Evolutionary conservation across 148 eudicot genomes (phyloP), one percentile per base, ranked within the genome.

Genomic region (Fallopia convolvulus): DNA sequence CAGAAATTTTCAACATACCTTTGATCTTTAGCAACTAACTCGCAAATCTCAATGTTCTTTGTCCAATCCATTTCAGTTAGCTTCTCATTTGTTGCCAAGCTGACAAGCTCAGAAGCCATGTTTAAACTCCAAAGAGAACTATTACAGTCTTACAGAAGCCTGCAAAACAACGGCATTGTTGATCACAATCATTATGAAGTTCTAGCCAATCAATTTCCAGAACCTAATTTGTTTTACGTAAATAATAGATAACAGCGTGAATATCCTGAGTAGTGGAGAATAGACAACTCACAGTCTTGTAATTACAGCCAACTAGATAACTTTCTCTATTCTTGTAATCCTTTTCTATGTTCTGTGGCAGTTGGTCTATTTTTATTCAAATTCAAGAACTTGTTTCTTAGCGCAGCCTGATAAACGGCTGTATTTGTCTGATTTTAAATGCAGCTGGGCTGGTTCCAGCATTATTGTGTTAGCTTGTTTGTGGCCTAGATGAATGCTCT

Each of bases 1-100:
- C 23, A 53, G 32, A 75, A 58, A 73, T 36, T 33, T 33, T 65
- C 60, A 74, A 49, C 42, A 70, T 86, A 93, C 99, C 91, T 88
- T 75, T 87, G 89, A 83, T 95, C 97, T 61, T 70, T 82, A 50
- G 94, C 92, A 68, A 90, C 99, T 71, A 88, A 72, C 83, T 95
- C 99, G 85, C 99, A 95, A 68, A 92, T 92, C 81, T 92, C 91
- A 63, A 95, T 95, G 88, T 86, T 88, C 78, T 88, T 92, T 39
- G 90, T 81, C 99, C 99, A 95, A 76, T 95, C 92, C 84, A 90
- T 82, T 84, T 92, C 99, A 78, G 90, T 68, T 49, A 95, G 87
- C 77, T 95, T 92, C 76, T 95, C 97, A 85, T 86, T 87, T 30
- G 97, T 95, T 11, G 97, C 97, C 72, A 88, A 77, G 85, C 77